Conservation (phyloP, 2,329 filamentous ascomycete genomes). For the Colletotrichum cuscutae region DNA sequence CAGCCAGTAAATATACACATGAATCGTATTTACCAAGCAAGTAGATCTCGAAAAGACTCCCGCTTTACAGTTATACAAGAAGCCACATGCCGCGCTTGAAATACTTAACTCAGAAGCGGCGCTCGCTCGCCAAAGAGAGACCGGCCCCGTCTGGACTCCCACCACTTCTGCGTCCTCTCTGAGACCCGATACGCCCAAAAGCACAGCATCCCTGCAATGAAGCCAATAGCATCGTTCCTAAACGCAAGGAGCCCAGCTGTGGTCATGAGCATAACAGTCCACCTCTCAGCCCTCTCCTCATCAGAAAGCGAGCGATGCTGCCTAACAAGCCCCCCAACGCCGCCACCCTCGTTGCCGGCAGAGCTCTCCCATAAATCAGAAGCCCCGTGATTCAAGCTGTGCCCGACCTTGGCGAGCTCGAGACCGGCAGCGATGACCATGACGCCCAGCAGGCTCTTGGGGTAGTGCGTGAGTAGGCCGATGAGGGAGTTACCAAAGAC, state of each 20-base stretch:
- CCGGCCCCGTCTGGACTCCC: slow-evolving; percentile 39
- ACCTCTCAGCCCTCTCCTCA: slow-evolving; percentile 77
- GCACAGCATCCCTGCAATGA: slow-evolving; percentile 83
- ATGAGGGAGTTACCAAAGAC: slow-evolving; percentile 79
- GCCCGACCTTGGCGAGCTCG: slow-evolving; percentile 86
- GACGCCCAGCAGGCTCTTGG: slow-evolving; percentile 80
- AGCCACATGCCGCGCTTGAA: not conserved
- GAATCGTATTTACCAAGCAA: no score
- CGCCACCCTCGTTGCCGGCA: slow-evolving; percentile 47
- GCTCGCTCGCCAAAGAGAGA: slow-evolving; percentile 41
- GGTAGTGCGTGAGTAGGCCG: slow-evolving; percentile 76
- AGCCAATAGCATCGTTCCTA: slow-evolving; percentile 89
- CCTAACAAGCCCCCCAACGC: slow-evolving; percentile 44
- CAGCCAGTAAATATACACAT: no score
- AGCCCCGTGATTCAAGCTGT: slow-evolving; percentile 81
- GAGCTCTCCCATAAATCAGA: slow-evolving; percentile 69
- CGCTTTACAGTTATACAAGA: not conserved
- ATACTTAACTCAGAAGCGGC: slow-evolving; percentile 40
- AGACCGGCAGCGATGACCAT: slow-evolving; percentile 92
- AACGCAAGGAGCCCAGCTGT: slow-evolving; percentile 85
- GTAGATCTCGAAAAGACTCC: no score
- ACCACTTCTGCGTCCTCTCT: slow-evolving; percentile 54
- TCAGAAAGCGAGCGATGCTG: slow-evolving; percentile 67
- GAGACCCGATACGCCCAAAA: slow-evolving; percentile 72
- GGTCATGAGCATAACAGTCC: slow-evolving; percentile 92